Base-by-base conservation (phyloP, 768 basidiomycete species). In the Leccinum pellstonianum region DNA sequence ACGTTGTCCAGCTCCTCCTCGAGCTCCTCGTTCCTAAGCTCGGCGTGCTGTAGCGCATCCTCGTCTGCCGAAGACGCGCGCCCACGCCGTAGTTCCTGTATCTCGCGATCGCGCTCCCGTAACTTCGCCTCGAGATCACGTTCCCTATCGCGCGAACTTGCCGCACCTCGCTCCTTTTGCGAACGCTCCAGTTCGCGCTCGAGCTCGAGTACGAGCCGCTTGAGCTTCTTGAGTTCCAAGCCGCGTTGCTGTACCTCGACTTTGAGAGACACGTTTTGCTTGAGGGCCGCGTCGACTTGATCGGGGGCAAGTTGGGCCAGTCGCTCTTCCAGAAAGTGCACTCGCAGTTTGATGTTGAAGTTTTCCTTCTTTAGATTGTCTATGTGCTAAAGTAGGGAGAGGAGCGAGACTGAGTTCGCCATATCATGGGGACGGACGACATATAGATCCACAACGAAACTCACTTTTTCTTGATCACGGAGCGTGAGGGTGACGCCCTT, bases 351-450 rank as follows among this genome's bases (percentile, higher is more conserved):
- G 71, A 99, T 87, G 68, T 88, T 90, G 73, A 98, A 98, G 79
- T 96, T 96, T 73, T 98, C 95, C 73, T 95, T 97, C 78, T 96
- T 95, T 68, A 95, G 84, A 62, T 86, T 87, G 76, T 98, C 94
- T 70, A 97, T 93, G 73, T 95, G 91, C 95, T 98, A 46, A 43
- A 46, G 38, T 41, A 17, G 68, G n/a, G 27, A 10, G 43, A 43
- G 9, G n/a, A 31, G 41, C 8, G 7, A 1, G 31, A 17, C 6
- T 29, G 25, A 9, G 17, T 55, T 9, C 43, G 51, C 12, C 52
- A 41, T 21, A 38, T 10, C 7, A 25, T 7, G 23, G 25, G 38
- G 10, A 58, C 14, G 31, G 49, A 58, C 8, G 56, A 43, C 58
- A 27, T 15, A 37, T 37, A 15, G 14, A 51, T 12, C 4, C 29